Evolutionary conservation across 345 rosid species (phyloP), one percentile per base, ranked within the genome.

Genomic region (Populus pruinosa): DNA sequence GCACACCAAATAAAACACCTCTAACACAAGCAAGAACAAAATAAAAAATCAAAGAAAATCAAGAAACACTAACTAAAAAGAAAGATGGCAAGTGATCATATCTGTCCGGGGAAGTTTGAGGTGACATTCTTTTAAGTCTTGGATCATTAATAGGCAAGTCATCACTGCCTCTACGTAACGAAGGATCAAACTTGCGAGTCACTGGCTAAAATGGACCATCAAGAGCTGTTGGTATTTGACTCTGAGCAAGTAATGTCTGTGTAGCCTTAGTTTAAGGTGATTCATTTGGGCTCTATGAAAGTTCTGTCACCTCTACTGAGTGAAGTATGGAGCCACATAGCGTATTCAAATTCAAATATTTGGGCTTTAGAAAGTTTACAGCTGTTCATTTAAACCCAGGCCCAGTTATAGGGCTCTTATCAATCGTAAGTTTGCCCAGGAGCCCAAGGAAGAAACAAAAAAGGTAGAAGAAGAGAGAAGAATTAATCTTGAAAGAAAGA

Each of bases 141-240:
- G 94, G 94, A 81, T 92, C 87, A 69, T 88, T 86, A 82, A 87
- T 91, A 1, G 92, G 92, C 78, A 92, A 83, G 86, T 92, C 96
- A 75, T 88, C 91, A 29, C 97, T 92, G 67, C 98, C 98, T 69
- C 74, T 81, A 0, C 96, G 94, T n/a, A 92, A 79, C 29, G 94
- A 88, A 23, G 92, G 86, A 66, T 94, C 96, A 75, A 94, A 89
- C 50, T 83, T 86, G 62, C 86, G 87, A 16, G 97, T 92, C 7
- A 79, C 64, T 4, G 97, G 94, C 78, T 87, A 67, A 71, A 92
- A 94, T 0, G 98, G 97, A 0, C 97, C 98, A 18, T 90, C 88
- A 41, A 90, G 82, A 73, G 98, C 91, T 9, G 98, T 91, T 5
- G 92, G 92, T 77, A 90, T 86, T 3, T 74, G 39, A 25, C 27